Evolutionary conservation across 805 yeast species (phyloP).

Genomic region (Ogataea haglerorum): DNA sequence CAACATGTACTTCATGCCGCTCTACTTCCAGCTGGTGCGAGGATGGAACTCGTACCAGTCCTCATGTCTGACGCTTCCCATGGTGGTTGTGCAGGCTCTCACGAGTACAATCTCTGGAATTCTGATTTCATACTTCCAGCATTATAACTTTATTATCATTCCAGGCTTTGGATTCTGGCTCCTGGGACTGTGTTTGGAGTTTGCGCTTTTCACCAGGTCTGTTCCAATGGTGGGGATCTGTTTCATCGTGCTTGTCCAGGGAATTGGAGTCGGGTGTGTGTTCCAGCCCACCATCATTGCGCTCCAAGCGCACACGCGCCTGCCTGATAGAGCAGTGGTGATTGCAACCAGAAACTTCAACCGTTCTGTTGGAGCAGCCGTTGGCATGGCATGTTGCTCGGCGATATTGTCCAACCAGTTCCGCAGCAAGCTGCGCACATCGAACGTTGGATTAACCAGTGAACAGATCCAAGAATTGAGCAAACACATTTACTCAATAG

Average conservation of each 20-base stretch:
- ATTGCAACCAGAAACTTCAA: constrained; percentile 54
- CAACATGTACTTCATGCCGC: constrained; percentile 46
- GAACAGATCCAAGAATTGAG: constrained; percentile 21
- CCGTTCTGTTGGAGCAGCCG: constrained; percentile 60
- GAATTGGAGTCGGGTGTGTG: constrained; percentile 46
- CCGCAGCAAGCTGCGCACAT: constrained; percentile 11
- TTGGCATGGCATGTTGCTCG: constrained; percentile 48
- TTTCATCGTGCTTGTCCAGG: constrained; percentile 35
- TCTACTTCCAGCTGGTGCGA: constrained; percentile 45
- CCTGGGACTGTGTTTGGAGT: constrained; percentile 38
- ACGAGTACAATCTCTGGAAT: constrained; percentile 44
- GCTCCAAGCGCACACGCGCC: constrained; percentile 47
- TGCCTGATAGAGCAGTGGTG: constrained; percentile 55
- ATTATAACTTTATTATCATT: constrained; percentile 39
- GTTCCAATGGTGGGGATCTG: constrained; percentile 35
- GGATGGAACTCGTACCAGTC: constrained; percentile 38
- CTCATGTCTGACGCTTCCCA: constrained; percentile 41
- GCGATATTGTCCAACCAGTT: constrained; percentile 30
- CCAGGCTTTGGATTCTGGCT: constrained; percentile 43
- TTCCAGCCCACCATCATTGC: constrained; percentile 59
- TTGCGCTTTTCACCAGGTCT: constrained; percentile 32
- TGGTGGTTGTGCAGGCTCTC: constrained; percentile 41
- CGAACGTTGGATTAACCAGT: constrained; percentile 10
- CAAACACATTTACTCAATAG: constrained; percentile 32
- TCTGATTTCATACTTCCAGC: constrained; percentile 41